Evolutionary conservation across 306 rosid genomes (phyloP).

Genomic region (Benincasa hispida): DNA sequence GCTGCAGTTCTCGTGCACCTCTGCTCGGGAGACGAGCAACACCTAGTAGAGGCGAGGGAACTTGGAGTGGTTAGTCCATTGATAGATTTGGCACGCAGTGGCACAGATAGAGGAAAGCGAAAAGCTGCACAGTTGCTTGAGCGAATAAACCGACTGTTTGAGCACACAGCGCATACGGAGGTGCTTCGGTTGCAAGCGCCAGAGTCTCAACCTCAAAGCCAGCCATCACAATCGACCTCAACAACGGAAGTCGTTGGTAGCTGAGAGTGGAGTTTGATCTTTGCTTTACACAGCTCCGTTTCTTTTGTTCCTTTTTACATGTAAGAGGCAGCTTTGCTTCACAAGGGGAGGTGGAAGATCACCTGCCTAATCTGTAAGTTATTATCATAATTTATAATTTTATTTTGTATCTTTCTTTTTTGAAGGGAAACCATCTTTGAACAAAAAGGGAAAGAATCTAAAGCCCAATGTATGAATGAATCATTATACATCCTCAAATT

Average conservation of each 20-base stretch:
- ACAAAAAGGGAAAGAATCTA: not conserved
- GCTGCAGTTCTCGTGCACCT: constrained; percentile 93
- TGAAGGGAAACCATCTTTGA: not conserved
- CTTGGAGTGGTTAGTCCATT: constrained; percentile 55
- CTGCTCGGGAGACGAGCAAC: constrained; percentile 68
- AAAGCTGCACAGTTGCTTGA: constrained; percentile 84
- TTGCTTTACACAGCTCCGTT: constrained; percentile 21
- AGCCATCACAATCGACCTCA: constrained; percentile 22
- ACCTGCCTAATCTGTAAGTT: constrained; percentile 48
- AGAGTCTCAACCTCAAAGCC: constrained; percentile 34
- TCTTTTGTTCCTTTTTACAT: constrained; percentile 20
- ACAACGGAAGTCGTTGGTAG: constrained; percentile 23
- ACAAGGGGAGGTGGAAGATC: constrained; percentile 77
- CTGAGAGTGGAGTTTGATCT: constrained; percentile 17
- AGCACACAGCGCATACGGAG: constrained; percentile 36
- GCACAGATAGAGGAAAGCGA: constrained; percentile 93
- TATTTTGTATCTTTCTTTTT: not conserved
- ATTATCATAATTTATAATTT: not conserved
- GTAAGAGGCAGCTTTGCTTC: constrained; percentile 33
- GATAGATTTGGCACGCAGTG: constrained; percentile 67
- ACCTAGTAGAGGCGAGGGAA: constrained; percentile 55
- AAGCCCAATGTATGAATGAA: not conserved
- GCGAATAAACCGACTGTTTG: constrained; percentile 58
- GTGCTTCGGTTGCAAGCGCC: constrained; percentile 19
- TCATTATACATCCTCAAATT: constrained; percentile 1